phyloP scores from a whole-genome alignment of 139 green algal species.

The Astrephomene gubernaculifera region DNA sequence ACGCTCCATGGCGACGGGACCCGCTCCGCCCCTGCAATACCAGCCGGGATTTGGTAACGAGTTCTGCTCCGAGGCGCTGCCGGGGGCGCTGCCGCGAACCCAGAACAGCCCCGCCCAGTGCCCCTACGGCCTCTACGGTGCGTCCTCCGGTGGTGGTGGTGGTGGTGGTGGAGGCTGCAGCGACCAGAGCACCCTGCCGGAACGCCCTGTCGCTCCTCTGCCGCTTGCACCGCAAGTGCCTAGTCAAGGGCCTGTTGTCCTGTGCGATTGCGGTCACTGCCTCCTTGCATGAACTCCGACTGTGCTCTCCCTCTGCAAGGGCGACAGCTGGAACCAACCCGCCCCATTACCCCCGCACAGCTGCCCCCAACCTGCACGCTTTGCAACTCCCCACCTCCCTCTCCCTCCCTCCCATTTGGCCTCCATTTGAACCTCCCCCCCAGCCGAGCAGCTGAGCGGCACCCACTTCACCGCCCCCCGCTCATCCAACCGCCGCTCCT shows the following conservation, averaged over 20 bases:
- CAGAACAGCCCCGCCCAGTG: conserved; percentile 93
- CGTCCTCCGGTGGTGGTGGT: no score
- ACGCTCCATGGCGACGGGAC: not conserved
- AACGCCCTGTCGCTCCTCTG: no score
- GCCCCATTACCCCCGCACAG: not conserved
- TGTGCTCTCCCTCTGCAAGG: no score
- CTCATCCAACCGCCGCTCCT: conserved; percentile 69
- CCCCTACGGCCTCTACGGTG: conserved; percentile 88
- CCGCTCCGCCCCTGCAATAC: conserved; percentile 45
- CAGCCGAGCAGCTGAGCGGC: conserved; percentile 91
- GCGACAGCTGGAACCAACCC: no score
- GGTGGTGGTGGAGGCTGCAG: no score
- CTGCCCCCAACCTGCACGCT: not conserved
- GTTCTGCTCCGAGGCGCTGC: conserved; percentile 86
- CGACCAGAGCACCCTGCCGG: no score
- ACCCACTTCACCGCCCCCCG: conserved; percentile 94
- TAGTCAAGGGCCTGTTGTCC: no score
- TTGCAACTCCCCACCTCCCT: not conserved
- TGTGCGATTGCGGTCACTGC: no score
- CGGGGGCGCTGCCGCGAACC: conserved; percentile 78
- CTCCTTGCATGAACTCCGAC: no score
- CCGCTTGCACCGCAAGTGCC: not conserved
- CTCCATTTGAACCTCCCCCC: not conserved
- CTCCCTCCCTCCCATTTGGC: not conserved
- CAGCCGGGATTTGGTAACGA: conserved; percentile 87